phyloP scores from a whole-genome alignment of 2,329 filamentous ascomycete species.

The Penicillium sp. region DNA sequence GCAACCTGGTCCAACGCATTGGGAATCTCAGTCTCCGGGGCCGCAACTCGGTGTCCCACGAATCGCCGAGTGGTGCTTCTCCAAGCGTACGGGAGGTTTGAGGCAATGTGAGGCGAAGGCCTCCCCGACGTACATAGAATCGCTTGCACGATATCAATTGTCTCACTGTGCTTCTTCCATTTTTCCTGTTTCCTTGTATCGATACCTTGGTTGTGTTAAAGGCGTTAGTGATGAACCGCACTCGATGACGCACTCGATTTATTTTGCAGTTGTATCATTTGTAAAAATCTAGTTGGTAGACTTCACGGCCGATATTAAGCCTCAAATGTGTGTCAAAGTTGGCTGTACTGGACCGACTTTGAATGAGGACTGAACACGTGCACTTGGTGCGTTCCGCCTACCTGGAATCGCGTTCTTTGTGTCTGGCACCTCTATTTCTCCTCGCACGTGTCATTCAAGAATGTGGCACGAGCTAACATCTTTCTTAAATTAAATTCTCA shows the following conservation, averaged over 20 bases:
- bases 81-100: conserved; percentile 48
- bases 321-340: background rate
- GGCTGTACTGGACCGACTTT: background rate
- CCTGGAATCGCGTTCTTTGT: background rate
- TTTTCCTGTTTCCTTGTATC: background rate
- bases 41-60: conserved; percentile 39
- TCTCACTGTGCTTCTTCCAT: background rate
- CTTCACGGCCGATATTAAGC: background rate
- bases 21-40: conserved; percentile 73
- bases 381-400: conserved; percentile 14
- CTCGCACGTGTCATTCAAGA: background rate
- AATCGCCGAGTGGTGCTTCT: conserved; percentile 37
- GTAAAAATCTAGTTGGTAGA: background rate
- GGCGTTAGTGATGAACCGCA: background rate
- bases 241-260: background rate
- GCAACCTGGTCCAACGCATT: conserved; percentile 85
- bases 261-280: background rate
- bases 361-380: conserved; percentile 19
- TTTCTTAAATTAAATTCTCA: background rate
- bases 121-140: conserved; percentile 26
- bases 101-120: background rate
- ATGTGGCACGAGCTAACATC: no score
- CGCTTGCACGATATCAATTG: conserved; percentile 18
- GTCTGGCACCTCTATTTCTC: background rate
- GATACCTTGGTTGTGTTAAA: conserved; percentile 7